Conservation (phyloP, 2,329 filamentous ascomycete species). For the Talaromyces verruculosus region DNA sequence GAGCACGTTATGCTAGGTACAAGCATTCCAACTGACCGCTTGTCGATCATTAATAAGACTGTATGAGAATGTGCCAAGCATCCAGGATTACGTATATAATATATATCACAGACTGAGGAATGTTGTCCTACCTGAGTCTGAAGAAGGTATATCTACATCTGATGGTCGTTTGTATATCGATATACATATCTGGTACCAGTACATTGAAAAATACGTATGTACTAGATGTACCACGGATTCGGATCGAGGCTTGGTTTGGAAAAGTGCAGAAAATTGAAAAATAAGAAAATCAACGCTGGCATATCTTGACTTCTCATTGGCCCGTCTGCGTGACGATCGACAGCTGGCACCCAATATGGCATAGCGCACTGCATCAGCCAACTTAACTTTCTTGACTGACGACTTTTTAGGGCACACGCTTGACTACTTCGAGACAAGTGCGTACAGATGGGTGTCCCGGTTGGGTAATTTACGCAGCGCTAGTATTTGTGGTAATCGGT, state of each 20-base stretch:
- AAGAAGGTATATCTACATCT: background rate
- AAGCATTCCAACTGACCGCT: background rate
- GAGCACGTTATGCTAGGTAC: background rate
- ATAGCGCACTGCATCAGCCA: constrained; percentile 6
- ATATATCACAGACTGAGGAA: background rate
- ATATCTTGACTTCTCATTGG: background rate
- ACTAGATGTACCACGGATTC: background rate
- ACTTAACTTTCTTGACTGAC: constrained; percentile 1
- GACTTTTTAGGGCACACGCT: background rate
- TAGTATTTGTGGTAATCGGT: constrained; percentile 5
- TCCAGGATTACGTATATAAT: background rate
- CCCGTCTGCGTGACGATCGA: constrained; percentile 18
- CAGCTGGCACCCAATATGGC: background rate
- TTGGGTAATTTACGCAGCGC: constrained; percentile 2
- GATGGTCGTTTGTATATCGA: background rate
- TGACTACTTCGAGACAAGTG: constrained; percentile 6
- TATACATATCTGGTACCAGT: background rate
- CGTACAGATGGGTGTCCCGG: background rate
- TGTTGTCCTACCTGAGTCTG: background rate
- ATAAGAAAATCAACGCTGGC: constrained; percentile 1
- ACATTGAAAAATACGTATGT: background rate
- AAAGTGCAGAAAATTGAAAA: background rate
- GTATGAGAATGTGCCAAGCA: constrained; percentile 9
- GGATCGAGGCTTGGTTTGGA: constrained; percentile 6
- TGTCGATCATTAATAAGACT: background rate